A percentile compares a stretch with the other conserved stretches of the same genome.
Evolutionary conservation across 768 basidiomycete genomes (phyloP).

Genomic region (Arthromyces matolae): DNA sequence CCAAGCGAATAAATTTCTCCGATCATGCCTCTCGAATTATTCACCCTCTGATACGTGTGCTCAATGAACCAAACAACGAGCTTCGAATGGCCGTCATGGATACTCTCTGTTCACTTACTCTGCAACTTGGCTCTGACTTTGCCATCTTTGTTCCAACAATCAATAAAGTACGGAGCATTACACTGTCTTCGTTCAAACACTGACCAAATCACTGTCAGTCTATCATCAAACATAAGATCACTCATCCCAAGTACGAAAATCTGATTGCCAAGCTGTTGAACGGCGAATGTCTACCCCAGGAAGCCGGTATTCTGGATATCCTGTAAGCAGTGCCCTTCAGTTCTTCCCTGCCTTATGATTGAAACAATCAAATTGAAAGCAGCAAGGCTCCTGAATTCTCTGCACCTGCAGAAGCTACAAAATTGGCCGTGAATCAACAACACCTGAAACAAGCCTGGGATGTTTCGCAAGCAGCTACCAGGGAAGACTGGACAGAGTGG

Average conservation of each 20-base stretch:
- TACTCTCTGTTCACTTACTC: conserved; percentile 84
- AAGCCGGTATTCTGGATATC: conserved; percentile 66
- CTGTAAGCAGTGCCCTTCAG: conserved; percentile 40
- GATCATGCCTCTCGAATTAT: conserved; percentile 97
- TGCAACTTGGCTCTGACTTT: conserved; percentile 94
- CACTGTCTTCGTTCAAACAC: too few relatives aligned
- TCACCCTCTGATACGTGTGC: conserved; percentile 87
- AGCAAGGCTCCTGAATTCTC: conserved; percentile 67
- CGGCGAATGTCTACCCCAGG: conserved; percentile 89
- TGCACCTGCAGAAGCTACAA: conserved; percentile 82
- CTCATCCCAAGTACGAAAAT: conserved; percentile 81
- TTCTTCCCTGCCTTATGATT: conserved; percentile 4
- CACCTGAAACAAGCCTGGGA: conserved; percentile 98
- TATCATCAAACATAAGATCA: conserved; percentile 69
- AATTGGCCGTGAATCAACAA: conserved; percentile 93
- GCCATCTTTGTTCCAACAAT: conserved; percentile 98
- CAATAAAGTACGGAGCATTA: conserved; percentile 67
- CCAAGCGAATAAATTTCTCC: conserved; percentile 91
- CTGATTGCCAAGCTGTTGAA: conserved; percentile 86
- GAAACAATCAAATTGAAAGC: conserved; percentile 49
- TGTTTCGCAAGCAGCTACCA: conserved; percentile 65
- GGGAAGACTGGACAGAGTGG: conserved; percentile 95
- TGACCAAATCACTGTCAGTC: conserved; percentile 53
- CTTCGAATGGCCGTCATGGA: conserved; percentile 87
- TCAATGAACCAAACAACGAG: conserved; percentile 72